These are phyloP conservation scores for Tulasnella sp. DNA, from an alignment of 768 basidiomycete species.

Conservation along the genomic window DNA sequence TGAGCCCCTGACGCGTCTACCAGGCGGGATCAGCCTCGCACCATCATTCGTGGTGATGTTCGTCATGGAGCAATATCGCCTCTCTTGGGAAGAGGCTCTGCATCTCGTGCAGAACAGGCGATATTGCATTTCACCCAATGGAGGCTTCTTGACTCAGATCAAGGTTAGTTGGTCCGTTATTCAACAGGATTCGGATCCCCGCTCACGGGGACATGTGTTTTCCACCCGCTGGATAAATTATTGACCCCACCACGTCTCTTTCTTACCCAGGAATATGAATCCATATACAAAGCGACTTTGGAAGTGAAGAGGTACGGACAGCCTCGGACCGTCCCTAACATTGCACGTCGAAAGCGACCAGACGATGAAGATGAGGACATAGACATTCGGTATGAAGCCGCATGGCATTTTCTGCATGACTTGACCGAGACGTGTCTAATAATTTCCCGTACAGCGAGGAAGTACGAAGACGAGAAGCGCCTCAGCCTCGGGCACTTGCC, in stretches of 20 bases:
- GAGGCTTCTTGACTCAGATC: slow-evolving; percentile 83
- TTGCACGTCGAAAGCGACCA: slow-evolving; percentile 46
- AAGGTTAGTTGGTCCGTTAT: slow-evolving; percentile 49
- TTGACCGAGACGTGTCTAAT: not conserved
- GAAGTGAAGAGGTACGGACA: slow-evolving; percentile 44
- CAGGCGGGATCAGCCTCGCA: slow-evolving; percentile 78
- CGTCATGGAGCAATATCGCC: slow-evolving; percentile 71
- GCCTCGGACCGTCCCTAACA: slow-evolving; percentile 35
- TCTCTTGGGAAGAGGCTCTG: slow-evolving; percentile 80
- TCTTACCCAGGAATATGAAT: slow-evolving; percentile 70
- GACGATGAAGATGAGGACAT: slow-evolving; percentile 49
- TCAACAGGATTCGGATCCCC: too few relatives aligned
- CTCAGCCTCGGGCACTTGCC: not conserved
- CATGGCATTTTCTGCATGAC: not conserved
- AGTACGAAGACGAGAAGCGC: not conserved
- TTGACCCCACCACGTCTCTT: not conserved
- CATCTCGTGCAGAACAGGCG: slow-evolving; percentile 81
- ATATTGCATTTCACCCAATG: slow-evolving; percentile 88
- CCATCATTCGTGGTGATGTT: slow-evolving; percentile 89
- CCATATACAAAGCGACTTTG: slow-evolving; percentile 70
- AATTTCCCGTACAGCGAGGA: slow-evolving; percentile 1
- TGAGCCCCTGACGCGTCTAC: not conserved
- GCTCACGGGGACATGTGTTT: too few relatives aligned
- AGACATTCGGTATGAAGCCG: not conserved
- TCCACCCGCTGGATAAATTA: not conserved